Conservation (phyloP, 2,329 filamentous ascomycete species). For the Xylariaceae sp. region DNA sequence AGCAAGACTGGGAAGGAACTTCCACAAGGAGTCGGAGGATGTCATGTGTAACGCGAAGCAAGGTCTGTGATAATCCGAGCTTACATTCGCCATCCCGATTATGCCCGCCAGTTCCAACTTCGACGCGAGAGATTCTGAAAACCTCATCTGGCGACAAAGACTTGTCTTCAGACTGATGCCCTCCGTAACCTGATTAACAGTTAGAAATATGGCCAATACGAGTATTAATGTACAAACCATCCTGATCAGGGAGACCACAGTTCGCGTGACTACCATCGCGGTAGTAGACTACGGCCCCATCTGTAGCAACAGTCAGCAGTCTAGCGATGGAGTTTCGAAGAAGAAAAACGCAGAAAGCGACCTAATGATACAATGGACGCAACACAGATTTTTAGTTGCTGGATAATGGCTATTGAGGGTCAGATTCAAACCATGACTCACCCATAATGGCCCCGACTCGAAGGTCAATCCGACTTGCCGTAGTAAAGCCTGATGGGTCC, state of each 20-base stretch:
- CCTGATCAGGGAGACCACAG: conserved; percentile 33
- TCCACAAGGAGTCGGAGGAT: background rate
- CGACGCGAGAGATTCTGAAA: conserved; percentile 28
- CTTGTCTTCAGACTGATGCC: conserved; percentile 28
- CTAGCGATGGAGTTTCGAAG: background rate
- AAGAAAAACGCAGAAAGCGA: too few relatives aligned
- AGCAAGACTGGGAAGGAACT: background rate
- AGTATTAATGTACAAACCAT: background rate
- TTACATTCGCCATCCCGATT: conserved; percentile 4
- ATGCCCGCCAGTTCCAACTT: conserved; percentile 20
- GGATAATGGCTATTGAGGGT: too few relatives aligned
- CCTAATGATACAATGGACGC: too few relatives aligned
- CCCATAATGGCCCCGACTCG: conserved; percentile 40
- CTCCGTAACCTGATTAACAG: conserved; percentile 22
- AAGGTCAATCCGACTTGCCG: conserved; percentile 41
- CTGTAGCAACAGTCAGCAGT: background rate
- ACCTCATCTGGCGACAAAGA: conserved; percentile 19
- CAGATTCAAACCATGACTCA: background rate
- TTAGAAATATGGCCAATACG: too few relatives aligned
- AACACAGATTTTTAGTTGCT: too few relatives aligned
- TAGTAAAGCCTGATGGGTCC: conserved; percentile 31
- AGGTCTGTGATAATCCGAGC: background rate
- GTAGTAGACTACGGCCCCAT: conserved; percentile 44
- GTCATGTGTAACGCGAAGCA: background rate
- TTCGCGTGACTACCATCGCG: conserved; percentile 39